These are phyloP conservation scores for Drosera capensis DNA, from an alignment of 148 eudicot species.

Conservation along the genomic window DNA sequence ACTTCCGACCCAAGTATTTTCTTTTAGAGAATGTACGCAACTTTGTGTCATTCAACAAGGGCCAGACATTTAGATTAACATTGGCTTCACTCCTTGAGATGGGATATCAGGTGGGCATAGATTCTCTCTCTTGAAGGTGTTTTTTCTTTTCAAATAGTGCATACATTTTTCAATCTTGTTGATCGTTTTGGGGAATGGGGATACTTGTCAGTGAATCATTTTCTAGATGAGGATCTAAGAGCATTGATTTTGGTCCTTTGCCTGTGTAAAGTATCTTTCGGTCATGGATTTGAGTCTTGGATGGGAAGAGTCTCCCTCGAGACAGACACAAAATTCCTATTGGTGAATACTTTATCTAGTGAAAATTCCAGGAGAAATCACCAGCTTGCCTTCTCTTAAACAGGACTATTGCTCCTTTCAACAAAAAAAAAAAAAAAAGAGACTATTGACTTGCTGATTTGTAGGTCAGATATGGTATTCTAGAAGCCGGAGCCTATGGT, in stretches of 20 bases:
- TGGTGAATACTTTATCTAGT: too few relatives aligned
- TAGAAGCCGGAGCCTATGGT: conserved; percentile 95
- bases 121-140: neutral
- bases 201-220: too few relatives aligned
- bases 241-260: too few relatives aligned
- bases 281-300: too few relatives aligned
- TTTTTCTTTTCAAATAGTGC: too few relatives aligned
- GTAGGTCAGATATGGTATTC: conserved; percentile 92
- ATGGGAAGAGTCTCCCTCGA: too few relatives aligned
- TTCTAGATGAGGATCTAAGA: too few relatives aligned
- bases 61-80: conserved; percentile 70
- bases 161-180: neutral
- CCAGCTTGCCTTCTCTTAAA: neutral
- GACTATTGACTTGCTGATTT: conserved; percentile 1
- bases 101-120: conserved; percentile 63
- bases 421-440: too few relatives aligned
- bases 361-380: neutral
- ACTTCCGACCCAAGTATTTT: conserved; percentile 61
- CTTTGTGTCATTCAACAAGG: conserved; percentile 78
- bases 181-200: neutral
- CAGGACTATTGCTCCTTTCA: too few relatives aligned
- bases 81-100: conserved; percentile 75
- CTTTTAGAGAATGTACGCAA: conserved; percentile 78
- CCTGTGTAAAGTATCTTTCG: too few relatives aligned
- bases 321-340: too few relatives aligned